Base-by-base conservation (phyloP, 768 basidiomycete genomes). In the Leccinum boreale region DNA sequence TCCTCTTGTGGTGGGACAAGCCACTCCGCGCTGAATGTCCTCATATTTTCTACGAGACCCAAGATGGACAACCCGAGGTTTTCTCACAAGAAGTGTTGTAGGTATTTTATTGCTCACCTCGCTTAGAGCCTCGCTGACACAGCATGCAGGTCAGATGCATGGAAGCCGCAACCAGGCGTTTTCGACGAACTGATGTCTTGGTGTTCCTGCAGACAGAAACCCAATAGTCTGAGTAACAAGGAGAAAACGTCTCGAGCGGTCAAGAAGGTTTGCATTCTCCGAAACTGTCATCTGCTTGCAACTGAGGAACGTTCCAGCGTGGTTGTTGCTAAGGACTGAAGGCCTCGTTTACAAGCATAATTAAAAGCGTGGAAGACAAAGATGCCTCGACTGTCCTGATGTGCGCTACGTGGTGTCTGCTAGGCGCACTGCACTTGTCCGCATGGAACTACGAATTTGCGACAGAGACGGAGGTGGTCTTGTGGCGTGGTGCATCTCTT, bases 1-100 rank as follows among this genome's bases (percentile, higher is more conserved):
- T 55, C 17, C 21, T 48, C 31, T 35, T 48, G n/a, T 48, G 53
- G 53, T 55, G 46, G 53, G 3, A 55, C 15, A 48, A 55, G 53
- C 53, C 46, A 35, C 14, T 47, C 14, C 19, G 46, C 8, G 10
- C 33, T 17, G 12, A 29, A 11, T 52, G 23, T 14, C 46, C 53
- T 8, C 31, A 15, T 15, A n/a, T 36, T 11, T 48, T 55, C 33
- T 14, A 35, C 26, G n/a, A 17, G 15, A 35, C 33, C 19, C 33
- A 36, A 15, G 50, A 35, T n/a, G 50, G 21, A 12, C 3, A 26
- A 21, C 12, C 17, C 7, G 44, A 51, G 33, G 17, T 19, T 11
- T 51, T 35, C 19, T 24, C 19, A 24, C 28, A 29, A 36, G 21
- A 35, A 23, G 33, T 3, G 6, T 17, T 52, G 50, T 52, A 8